Conservation (phyloP, 2,329 filamentous ascomycete species). For the Aspergillus niger region DNA sequence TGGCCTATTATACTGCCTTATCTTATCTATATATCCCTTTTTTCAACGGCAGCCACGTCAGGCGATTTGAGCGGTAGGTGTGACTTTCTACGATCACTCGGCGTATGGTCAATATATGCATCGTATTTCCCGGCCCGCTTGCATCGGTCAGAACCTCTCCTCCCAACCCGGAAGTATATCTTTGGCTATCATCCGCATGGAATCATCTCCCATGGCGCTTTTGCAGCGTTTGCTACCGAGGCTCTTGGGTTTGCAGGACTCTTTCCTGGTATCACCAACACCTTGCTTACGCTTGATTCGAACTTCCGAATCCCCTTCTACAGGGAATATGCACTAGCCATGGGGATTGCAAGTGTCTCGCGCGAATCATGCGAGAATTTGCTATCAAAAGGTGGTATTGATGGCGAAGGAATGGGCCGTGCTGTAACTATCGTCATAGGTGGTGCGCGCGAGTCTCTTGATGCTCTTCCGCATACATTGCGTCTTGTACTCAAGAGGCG, state of each 20-base stretch:
- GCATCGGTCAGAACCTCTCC: conserved; percentile 79
- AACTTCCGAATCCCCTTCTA: conserved; percentile 96
- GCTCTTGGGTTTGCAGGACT: conserved; percentile 81
- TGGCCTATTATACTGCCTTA: conserved; percentile 83
- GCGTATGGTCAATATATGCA: conserved; percentile 85
- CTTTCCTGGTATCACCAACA: conserved; percentile 95
- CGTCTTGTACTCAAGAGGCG: conserved; percentile 78
- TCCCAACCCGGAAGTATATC: conserved; percentile 86
- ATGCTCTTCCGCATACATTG: conserved; percentile 76
- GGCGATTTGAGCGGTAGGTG: conserved; percentile 75
- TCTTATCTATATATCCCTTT: conserved; percentile 73
- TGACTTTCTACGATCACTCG: conserved; percentile 70
- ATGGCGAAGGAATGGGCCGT: conserved; percentile 84
- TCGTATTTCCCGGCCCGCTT: conserved; percentile 88
- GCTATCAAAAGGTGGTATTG: conserved; percentile 73
- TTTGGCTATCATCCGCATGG: conserved; percentile 97
- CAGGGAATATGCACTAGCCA: conserved; percentile 85
- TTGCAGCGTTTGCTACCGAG: conserved; percentile 87
- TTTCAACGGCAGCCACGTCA: conserved; percentile 75
- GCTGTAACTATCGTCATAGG: conserved; percentile 95
- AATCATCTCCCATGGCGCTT: conserved; percentile 96
- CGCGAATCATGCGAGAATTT: conserved; percentile 90
- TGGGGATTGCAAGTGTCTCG: conserved; percentile 86
- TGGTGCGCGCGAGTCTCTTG: conserved; percentile 86
- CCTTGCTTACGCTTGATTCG: conserved; percentile 86